Evolutionary conservation across 495 filamentous ascomycete species (phyloP).

Genomic region (Neurospora sublineolata): DNA sequence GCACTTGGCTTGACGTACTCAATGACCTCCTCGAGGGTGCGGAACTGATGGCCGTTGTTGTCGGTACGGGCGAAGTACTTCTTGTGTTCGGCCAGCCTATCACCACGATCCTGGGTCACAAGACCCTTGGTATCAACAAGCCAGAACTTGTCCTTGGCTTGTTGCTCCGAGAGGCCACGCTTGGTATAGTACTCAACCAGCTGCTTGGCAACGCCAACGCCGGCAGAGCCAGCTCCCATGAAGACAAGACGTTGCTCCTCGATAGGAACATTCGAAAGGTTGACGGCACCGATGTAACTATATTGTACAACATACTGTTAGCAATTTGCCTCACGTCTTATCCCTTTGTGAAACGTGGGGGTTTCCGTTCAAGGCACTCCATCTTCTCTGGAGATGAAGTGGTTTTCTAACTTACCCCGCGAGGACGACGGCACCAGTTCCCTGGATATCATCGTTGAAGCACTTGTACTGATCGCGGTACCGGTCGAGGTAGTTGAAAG

Average conservation of each 20-base stretch:
- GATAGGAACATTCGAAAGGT: constrained; percentile 71
- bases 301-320: constrained; percentile 4
- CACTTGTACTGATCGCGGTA: constrained; percentile 81
- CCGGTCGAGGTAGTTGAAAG: constrained; percentile 84
- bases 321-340: not conserved
- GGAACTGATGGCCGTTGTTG: constrained; percentile 84
- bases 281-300: constrained; percentile 84
- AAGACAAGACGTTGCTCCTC: constrained; percentile 92
- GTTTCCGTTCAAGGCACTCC: not conserved
- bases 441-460: constrained; percentile 99
- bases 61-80: constrained; percentile 90
- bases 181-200: constrained; percentile 91
- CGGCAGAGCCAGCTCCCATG: constrained; percentile 88
- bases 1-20: constrained; percentile 90
- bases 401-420: constrained; percentile 47
- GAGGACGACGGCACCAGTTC: constrained; percentile 90
- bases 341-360: not conserved
- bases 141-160: constrained; percentile 86
- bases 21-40: constrained; percentile 80
- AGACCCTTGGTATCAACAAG: constrained; percentile 95
- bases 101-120: constrained; percentile 85
- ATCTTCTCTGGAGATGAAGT: not conserved
- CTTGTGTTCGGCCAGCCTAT: constrained; percentile 93
- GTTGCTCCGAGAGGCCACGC: constrained; percentile 84
- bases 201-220: constrained; percentile 94